Evolutionary conservation across 2,329 filamentous ascomycete genomes (phyloP).

Genomic region (Didymella keratinophila): DNA sequence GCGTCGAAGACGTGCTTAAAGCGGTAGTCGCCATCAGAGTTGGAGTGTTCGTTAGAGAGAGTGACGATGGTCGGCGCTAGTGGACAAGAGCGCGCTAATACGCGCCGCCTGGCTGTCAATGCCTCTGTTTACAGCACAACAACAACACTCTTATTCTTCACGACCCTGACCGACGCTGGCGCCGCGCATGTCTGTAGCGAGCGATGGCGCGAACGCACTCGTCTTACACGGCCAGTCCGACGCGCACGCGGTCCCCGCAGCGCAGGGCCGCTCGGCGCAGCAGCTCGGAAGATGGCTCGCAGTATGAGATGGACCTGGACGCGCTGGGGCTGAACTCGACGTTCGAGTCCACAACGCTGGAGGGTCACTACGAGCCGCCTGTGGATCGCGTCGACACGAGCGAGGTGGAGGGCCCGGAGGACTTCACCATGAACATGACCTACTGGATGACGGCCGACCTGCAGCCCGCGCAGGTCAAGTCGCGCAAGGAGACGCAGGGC

Average conservation of each 20-base stretch:
- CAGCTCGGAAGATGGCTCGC: constrained; percentile 44
- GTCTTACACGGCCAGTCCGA: constrained; percentile 47
- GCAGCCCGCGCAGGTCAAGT: constrained; percentile 40
- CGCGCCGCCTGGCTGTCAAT: neutral
- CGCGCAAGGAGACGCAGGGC: constrained; percentile 41
- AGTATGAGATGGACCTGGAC: constrained; percentile 52
- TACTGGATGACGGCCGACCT: constrained; percentile 53
- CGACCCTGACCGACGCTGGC: neutral
- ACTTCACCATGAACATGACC: constrained; percentile 55
- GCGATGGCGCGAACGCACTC: constrained; percentile 46
- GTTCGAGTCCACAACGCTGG: constrained; percentile 44
- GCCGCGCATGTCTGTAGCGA: constrained; percentile 20
- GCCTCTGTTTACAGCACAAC: neutral
- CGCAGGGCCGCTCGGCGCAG: constrained; percentile 39
- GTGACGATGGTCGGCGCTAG: neutral
- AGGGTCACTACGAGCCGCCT: constrained; percentile 37
- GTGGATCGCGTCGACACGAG: constrained; percentile 51
- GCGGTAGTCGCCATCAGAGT: too few species aligned
- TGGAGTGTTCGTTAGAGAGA: neutral
- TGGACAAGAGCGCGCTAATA: neutral
- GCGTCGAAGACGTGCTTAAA: too few species aligned
- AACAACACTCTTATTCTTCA: constrained; percentile 1
- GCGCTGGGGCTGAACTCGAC: constrained; percentile 48
- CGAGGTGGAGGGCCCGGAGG: constrained; percentile 52
- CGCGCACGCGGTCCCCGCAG: constrained; percentile 34